These are phyloP conservation scores for Arachis hypogaea DNA, from an alignment of 306 rosid genomes.

Conservation along the genomic window DNA sequence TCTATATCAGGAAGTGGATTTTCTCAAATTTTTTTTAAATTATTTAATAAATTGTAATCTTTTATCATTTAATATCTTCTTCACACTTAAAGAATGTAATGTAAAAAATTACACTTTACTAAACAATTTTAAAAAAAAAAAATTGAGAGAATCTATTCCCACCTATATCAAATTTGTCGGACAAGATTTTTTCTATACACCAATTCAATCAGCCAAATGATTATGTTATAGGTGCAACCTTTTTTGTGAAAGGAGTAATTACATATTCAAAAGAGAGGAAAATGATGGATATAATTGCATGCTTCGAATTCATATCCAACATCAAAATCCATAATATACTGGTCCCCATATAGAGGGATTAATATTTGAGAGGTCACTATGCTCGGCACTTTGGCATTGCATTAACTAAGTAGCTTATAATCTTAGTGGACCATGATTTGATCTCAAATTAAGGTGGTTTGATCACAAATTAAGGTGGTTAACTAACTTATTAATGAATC, in stretches of 20 bases:
- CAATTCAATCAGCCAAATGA: not conserved
- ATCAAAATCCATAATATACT: constrained; percentile 31
- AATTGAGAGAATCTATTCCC: no score
- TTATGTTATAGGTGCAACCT: constrained; percentile 30
- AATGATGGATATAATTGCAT: constrained; percentile 40
- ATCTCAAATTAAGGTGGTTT: constrained; percentile 14
- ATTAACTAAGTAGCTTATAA: constrained; percentile 5
- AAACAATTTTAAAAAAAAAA: no score
- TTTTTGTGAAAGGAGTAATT: constrained; percentile 14
- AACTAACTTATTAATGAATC: constrained; percentile 7
- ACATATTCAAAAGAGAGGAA: constrained; percentile 31
- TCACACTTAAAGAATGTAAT: no score
- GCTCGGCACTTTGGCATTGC: constrained; percentile 37
- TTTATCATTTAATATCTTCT: no score
- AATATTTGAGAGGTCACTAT: constrained; percentile 34
- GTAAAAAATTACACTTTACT: no score
- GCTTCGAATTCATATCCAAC: constrained; percentile 50
- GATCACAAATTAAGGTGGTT: constrained; percentile 14
- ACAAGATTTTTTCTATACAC: no score
- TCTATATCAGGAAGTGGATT: no score
- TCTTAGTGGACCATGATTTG: not conserved
- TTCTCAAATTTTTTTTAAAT: no score
- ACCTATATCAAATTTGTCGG: no score
- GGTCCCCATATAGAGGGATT: constrained; percentile 23
- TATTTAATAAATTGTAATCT: no score